Base-by-base conservation (phyloP, 1,139 yeast genomes). In the Pichia sp. region DNA sequence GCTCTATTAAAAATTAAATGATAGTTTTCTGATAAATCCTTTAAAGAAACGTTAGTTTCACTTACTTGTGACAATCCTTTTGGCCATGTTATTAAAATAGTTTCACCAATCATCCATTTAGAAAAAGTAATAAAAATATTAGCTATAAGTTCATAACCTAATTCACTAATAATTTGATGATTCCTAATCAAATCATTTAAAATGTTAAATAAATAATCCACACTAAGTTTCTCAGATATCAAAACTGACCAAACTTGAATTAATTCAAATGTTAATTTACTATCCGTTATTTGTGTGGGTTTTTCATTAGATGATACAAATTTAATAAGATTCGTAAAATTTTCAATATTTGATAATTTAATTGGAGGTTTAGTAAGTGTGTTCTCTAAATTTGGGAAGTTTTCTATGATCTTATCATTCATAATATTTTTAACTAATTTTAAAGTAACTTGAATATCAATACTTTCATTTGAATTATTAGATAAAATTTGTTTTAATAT, bases 371-470 rank as follows among this genome's bases (percentile, higher is more conserved):
- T 16, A 4, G 16, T 31, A 6, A 40, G 34, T 10, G 26, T 16
- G 7, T 20, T 20, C n/a, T 42, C 37, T 5, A 48, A 27, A 12
- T 36, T 27, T 16, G 39, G 37, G n/a, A 49, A 38, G 9, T 37
- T 33, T 12, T 36, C 31, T 32, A 43, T 37, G 4, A 58, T 32
- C 7, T 48, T 49, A 23, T 49, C 52, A n/a, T 43, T 48, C n/a
- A 51, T 37, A n/a, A 52, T 43, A 2, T 43, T 41, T 40, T 51
- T 45, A 3, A 53, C 52, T 35, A 59, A 37, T 11, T 43, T 46
- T 16, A 56, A 54, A 32, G 55, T 35, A 6, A 51, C 39, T 26
- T 40, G 42, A 8, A 51, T 42, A 41, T 60, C 64, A 0, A 54
- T 55, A n/a, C 47, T 40, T 30, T 57, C 48, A n/a, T 51, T 53